A percentile compares a stretch with the other conserved stretches of the same genome.
phyloP scores from a whole-genome alignment of 495 filamentous ascomycete species.

The Tetracladium setigerum region DNA sequence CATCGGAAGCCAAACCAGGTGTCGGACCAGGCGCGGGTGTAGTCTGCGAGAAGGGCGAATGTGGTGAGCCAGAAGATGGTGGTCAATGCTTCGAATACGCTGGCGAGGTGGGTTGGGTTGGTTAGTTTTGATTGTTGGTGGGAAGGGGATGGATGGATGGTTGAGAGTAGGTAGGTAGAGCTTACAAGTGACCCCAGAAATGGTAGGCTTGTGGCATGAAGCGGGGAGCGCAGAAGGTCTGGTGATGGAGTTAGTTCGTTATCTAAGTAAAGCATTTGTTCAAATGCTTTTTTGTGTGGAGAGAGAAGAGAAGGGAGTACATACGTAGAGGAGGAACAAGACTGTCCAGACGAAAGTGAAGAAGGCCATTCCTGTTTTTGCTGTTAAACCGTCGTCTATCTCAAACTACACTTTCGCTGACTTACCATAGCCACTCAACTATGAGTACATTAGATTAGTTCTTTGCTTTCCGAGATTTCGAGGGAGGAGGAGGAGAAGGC shows the following conservation, averaged over 20 bases:
- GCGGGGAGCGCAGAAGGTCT: slow-evolving; percentile 3
- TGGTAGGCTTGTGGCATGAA: slow-evolving; percentile 2
- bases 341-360: slow-evolving; percentile 9
- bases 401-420: background rate
- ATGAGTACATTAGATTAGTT: background rate
- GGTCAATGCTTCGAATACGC: slow-evolving; percentile 5
- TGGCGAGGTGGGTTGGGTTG: background rate
- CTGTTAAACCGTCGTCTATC: background rate
- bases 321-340: slow-evolving; percentile 6
- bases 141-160: background rate
- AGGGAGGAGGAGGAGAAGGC: background rate
- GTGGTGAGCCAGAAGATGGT: slow-evolving; percentile 12
- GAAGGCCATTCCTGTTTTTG: slow-evolving; percentile 1
- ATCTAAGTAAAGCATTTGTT: background rate
- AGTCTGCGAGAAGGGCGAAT: slow-evolving; percentile 10
- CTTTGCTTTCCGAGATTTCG: too few relatives aligned
- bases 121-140: background rate
- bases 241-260: background rate
- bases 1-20: too few relatives aligned
- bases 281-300: too few relatives aligned
- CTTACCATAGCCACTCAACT: slow-evolving; percentile 2
- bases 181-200: slow-evolving; percentile 10
- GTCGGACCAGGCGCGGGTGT: background rate
- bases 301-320: background rate
- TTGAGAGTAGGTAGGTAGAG: background rate